Conservation (phyloP, 305 asterid species). For the Fraxinus sp. region DNA sequence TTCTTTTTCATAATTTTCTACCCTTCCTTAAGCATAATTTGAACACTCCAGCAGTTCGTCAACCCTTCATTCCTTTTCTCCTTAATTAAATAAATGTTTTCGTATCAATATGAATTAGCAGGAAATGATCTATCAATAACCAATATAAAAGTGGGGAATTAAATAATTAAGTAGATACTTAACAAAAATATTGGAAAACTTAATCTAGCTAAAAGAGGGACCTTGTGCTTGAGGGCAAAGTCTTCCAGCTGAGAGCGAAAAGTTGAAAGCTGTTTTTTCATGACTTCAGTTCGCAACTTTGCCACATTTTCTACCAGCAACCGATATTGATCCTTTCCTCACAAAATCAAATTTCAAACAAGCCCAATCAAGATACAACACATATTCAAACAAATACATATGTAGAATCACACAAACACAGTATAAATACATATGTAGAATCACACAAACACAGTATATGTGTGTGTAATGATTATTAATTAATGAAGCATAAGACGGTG, state of each 20-base stretch:
- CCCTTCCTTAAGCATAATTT: not conserved
- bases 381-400: not conserved
- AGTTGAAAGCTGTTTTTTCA: constrained; percentile 91
- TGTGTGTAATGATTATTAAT: not conserved
- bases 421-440: too few relatives aligned
- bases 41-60: not conserved
- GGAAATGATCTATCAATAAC: not conserved
- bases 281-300: constrained; percentile 81
- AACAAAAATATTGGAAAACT: not conserved
- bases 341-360: not conserved
- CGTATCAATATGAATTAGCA: not conserved
- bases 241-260: constrained; percentile 95
- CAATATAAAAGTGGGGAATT: not conserved
- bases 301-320: constrained; percentile 93
- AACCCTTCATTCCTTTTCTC: not conserved
- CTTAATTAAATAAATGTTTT: not conserved
- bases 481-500: not conserved
- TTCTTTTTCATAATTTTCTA: not conserved
- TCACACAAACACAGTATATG: too few relatives aligned
- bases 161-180: not conserved
- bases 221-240: constrained; percentile 94
- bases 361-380: not conserved
- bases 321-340: constrained; percentile 73
- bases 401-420: not conserved
- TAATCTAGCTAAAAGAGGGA: constrained; percentile 1